Percentiles rank a stretch among this genome's conserved stretches.
Conservation (phyloP, 345 rosid genomes). For the Euphorbia tirucalli region DNA sequence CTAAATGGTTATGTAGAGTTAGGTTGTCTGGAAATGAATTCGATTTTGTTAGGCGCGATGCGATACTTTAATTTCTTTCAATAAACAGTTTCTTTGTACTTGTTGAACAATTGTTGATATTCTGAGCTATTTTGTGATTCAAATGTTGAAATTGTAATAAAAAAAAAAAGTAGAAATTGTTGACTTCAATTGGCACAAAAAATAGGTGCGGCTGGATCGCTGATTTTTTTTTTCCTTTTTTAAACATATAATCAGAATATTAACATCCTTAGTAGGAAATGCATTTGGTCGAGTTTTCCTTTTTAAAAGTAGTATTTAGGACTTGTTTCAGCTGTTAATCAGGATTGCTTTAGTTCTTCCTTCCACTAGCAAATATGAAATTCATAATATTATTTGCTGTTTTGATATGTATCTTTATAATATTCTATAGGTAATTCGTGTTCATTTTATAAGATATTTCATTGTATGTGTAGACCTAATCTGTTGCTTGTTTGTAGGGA, state of each 20-base stretch:
- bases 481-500: conserved; percentile 61
- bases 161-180: background rate
- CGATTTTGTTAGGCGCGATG: background rate
- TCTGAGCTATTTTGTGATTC: background rate
- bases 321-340: background rate
- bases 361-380: background rate
- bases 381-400: background rate
- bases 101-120: background rate
- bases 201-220: background rate
- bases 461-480: conserved; percentile 24
- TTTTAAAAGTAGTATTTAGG: no score
- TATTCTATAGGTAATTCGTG: background rate
- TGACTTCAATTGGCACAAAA: background rate
- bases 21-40: background rate
- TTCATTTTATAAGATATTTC: background rate
- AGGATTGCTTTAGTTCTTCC: background rate
- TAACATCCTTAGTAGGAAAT: background rate
- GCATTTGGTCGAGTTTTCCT: no score
- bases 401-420: background rate
- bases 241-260: background rate
- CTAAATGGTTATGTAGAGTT: background rate
- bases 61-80: background rate
- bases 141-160: background rate
- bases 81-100: background rate
- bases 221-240: background rate